phyloP scores from a whole-genome alignment of 2,329 filamentous ascomycete genomes.

The Bisporella sp. region DNA sequence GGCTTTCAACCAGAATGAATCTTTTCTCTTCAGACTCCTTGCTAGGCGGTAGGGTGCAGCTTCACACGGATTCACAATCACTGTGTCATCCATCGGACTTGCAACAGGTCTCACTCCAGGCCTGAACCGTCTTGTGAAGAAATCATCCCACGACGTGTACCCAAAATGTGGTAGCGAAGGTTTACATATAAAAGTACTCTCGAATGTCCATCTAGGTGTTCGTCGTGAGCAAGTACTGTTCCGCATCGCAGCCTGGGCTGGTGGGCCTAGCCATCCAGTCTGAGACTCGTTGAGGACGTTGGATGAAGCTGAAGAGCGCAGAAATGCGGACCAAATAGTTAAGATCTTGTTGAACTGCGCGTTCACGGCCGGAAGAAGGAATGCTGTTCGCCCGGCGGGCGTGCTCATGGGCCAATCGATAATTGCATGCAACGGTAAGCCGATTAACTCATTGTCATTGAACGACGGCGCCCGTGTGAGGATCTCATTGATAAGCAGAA shows the following conservation, averaged over 20 bases:
- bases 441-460: neutral
- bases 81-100: conserved; percentile 41
- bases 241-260: neutral
- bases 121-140: conserved; percentile 54
- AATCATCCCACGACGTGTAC: conserved; percentile 60
- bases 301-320: neutral
- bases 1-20: conserved; percentile 62
- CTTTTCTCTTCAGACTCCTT: conserved; percentile 44
- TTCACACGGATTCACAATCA: conserved; percentile 60
- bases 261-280: neutral
- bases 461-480: neutral
- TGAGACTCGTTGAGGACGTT: neutral
- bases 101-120: conserved; percentile 48
- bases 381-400: neutral
- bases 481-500: neutral
- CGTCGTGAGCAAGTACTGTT: neutral
- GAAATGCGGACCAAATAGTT: neutral
- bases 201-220: conserved; percentile 37
- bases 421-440: neutral
- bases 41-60: conserved; percentile 49
- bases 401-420: conserved; percentile 1
- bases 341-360: neutral
- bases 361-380: neutral
- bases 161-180: conserved; percentile 46
- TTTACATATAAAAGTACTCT: conserved; percentile 56